Base-by-base conservation (phyloP, 2,329 filamentous ascomycete genomes). In the Pseudodiploospora longispora region DNA sequence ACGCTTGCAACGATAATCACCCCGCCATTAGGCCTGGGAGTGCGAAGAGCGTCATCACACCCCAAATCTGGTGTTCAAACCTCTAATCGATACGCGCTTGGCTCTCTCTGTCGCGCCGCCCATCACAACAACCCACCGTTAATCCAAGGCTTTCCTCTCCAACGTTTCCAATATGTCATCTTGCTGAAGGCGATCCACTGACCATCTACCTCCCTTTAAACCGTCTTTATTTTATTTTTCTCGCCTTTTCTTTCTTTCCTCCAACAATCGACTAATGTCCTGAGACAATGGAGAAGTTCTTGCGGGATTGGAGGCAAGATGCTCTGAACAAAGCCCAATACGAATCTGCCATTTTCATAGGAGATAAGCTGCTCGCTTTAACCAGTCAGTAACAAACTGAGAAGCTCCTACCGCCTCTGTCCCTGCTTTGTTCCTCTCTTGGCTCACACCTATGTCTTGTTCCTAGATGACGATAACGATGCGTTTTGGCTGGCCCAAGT, bases 401-500 rank as follows among this genome's bases (percentile, higher is more conserved):
- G 6, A 29, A 30, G 28, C n/a, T 33, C 42, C 34, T 30, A 31
- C 32, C 30, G 33, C 47, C 56, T 33, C 36, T 47, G 28, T 41
- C 43, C 10, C 19, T 19, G 19, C 19, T 19, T 19, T 19, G 19
- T 19, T 19, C 19, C 19, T 19, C 6, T 3, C 42, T 53, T 55
- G 47, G 47, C 44, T 38, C 8, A 10, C 4, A 19, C 2, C 6
- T 34, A 4, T 34, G 19, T 19, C 38, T 5, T 28, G 10, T 30
- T 10, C 27, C 6, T 52, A 96, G 93, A 90, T 59, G 86, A 91
- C 62, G 89, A 95, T 58, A 83, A 87, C 52, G 93, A 98, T 63
- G 91, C 90, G 35, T 95, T 95, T 61, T 96, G 89, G 85, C 83
- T 98, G 36, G 93, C 93, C n/a, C 91, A 97, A 67, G 88, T 95